Evolutionary conservation across 352 stramenopile species (phyloP).

Genomic region (Aphanomyces stellatus): DNA sequence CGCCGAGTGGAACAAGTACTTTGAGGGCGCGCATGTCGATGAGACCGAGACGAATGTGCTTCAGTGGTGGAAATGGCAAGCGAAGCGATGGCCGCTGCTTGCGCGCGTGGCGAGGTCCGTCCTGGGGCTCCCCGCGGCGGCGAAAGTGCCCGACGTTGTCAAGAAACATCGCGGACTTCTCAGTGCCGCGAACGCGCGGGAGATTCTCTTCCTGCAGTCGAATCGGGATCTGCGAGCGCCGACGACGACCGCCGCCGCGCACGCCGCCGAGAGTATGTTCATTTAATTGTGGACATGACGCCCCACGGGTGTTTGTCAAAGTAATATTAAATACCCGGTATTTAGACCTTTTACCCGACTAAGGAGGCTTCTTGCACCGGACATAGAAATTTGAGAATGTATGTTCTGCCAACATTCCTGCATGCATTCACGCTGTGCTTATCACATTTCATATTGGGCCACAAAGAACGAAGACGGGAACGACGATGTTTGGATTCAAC

Average conservation of each 20-base stretch:
- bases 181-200: background rate
- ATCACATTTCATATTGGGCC: too few species aligned
- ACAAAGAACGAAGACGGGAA: too few species aligned
- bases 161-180: background rate
- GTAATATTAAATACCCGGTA: too few species aligned
- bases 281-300: background rate
- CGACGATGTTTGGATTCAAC: constrained; percentile 83
- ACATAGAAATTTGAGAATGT: too few species aligned
- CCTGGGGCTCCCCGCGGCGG: background rate
- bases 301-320: background rate
- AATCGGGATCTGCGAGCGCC: constrained; percentile 1
- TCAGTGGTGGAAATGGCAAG: constrained; percentile 15
- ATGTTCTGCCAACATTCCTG: too few species aligned
- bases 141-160: background rate
- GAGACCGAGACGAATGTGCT: background rate
- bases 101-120: background rate
- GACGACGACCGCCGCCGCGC: background rate
- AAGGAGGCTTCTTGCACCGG: too few species aligned
- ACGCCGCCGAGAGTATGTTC: too few species aligned
- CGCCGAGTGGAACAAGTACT: constrained; percentile 8
- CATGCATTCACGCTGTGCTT: too few species aligned
- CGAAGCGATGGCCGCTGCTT: background rate
- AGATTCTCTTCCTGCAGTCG: constrained; percentile 1
- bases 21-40: background rate
- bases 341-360: too few species aligned